These are phyloP conservation scores for Phytophthora ohioensis DNA, from an alignment of 352 stramenopile genomes.

Conservation along the genomic window DNA sequence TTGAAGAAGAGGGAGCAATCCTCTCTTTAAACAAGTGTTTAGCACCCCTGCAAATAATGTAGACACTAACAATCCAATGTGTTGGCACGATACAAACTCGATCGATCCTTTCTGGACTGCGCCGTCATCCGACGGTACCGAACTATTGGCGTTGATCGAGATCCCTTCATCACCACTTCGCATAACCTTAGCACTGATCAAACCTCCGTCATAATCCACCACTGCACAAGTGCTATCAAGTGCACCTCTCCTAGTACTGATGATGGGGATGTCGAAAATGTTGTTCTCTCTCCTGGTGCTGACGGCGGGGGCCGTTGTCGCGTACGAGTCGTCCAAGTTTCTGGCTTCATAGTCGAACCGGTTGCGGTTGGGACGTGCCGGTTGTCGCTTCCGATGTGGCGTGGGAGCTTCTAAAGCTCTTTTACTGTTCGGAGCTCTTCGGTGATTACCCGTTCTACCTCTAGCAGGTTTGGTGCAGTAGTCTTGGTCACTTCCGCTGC, in stretches of 20 bases:
- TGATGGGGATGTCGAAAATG: constrained; percentile 31
- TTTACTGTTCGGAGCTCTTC: constrained; percentile 19
- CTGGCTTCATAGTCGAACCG: constrained; percentile 20
- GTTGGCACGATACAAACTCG: constrained; percentile 29
- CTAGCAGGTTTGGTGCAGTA: constrained; percentile 9
- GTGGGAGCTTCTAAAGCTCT: constrained; percentile 14
- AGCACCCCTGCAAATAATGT: constrained; percentile 47
- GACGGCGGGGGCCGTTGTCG: constrained; percentile 24
- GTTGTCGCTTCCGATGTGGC: constrained; percentile 16
- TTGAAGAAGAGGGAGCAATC: constrained; percentile 50
- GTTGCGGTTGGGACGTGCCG: constrained; percentile 7
- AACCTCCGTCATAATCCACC: constrained; percentile 38
- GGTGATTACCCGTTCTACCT: constrained; percentile 16
- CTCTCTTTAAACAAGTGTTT: constrained; percentile 48
- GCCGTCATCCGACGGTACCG: constrained; percentile 18
- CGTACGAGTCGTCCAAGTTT: constrained; percentile 35
- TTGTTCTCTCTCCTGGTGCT: constrained; percentile 32
- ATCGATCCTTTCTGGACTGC: constrained; percentile 11
- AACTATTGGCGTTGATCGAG: constrained; percentile 24
- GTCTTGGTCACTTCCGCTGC: constrained; percentile 13
- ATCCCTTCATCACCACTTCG: constrained; percentile 1
- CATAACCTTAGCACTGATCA: constrained; percentile 24
- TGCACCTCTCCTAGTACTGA: constrained; percentile 23
- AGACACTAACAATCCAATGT: constrained; percentile 52
- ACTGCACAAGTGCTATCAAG: constrained; percentile 44